Base-by-base conservation (phyloP, 2,329 filamentous ascomycete species). In the Monilinia fructicola region DNA sequence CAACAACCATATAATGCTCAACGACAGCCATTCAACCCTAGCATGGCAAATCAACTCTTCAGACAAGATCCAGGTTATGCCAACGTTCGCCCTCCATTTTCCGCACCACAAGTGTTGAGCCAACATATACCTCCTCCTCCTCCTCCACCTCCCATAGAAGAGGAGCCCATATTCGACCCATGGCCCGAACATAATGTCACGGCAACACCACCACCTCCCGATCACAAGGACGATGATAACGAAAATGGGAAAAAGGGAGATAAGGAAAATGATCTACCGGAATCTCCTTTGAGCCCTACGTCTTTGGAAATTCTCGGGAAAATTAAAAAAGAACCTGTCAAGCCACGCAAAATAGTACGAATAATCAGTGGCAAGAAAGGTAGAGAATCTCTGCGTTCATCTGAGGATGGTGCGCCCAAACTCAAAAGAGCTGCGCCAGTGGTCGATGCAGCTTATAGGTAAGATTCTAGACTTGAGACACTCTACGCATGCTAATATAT, bases 391-490 rank as follows among this genome's bases (percentile, higher is more conserved):
- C 68, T 73, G 73, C 58, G 64, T 42, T 75, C 77, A 70, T 70
- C 74, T 31, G 77, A 77, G 55, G 76, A 78, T 61, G 69, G 71
- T 18, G 70, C 75, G 66, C 66, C 72, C n/a, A 65, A 59, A 48
- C 54, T 58, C 21, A 78, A 77, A 71, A 74, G 76, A 61, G 76
- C 75, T 35, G 76, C 77, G 66, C 78, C 78, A n/a, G 72, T 76
- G 26, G 77, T 79, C 52, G 78, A 75, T 14, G 77, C 74, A 66
- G 79, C 79, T 62, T 80, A 80, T 63, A 75, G 73, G 75, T 74
- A 73, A 67, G 67, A 66, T n/a, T 56, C 48, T 42, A 21, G 62
- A 38, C 59, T 55, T 44, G 21, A 28, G 21, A 10, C 67, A 66
- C 65, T 71, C 70, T 69, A 64, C 65, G 67, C 67, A 67, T 65